These are phyloP conservation scores for Rhynchosporium secalis DNA, from an alignment of 2,329 filamentous ascomycete genomes.

Conservation along the genomic window DNA sequence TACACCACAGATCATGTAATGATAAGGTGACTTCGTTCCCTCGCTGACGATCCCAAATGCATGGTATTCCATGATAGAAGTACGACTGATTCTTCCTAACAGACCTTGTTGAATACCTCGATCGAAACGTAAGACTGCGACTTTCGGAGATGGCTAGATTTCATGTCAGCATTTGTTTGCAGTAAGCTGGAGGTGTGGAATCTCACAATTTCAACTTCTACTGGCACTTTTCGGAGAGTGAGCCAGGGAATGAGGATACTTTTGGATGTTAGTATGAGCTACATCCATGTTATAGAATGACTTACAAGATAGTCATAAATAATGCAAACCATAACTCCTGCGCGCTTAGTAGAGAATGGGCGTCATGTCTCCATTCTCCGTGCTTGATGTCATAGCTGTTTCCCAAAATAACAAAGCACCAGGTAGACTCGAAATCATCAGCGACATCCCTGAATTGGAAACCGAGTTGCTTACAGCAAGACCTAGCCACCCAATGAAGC, in stretches of 20 bases:
- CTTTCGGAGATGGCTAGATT: conserved; percentile 44
- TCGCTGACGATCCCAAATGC: conserved; percentile 47
- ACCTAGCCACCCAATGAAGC: conserved; percentile 46
- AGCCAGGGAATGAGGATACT: conserved; percentile 45
- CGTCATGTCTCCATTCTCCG: conserved; percentile 41
- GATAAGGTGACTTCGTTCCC: conserved; percentile 40
- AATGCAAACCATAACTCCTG: conserved; percentile 46
- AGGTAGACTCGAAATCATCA: conserved; percentile 39
- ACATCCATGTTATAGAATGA: background rate
- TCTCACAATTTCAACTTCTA: conserved; percentile 44
- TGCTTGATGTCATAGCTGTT: conserved; percentile 43
- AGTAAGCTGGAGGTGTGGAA: background rate
- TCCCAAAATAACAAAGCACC: conserved; percentile 44
- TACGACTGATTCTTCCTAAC: conserved; percentile 45
- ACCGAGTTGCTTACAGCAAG: conserved; percentile 39
- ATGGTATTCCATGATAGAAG: conserved; percentile 47
- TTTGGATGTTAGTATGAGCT: conserved; percentile 24
- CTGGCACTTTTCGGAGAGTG: conserved; percentile 44
- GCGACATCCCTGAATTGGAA: background rate
- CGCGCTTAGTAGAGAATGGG: conserved; percentile 41
- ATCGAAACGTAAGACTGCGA: conserved; percentile 44
- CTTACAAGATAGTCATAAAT: conserved; percentile 45
- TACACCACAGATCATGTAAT: conserved; percentile 48
- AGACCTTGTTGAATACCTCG: conserved; percentile 47
- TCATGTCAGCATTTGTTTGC: conserved; percentile 26